Conservation (phyloP, 805 yeast genomes). For the Yamadazyma tumulicola region DNA sequence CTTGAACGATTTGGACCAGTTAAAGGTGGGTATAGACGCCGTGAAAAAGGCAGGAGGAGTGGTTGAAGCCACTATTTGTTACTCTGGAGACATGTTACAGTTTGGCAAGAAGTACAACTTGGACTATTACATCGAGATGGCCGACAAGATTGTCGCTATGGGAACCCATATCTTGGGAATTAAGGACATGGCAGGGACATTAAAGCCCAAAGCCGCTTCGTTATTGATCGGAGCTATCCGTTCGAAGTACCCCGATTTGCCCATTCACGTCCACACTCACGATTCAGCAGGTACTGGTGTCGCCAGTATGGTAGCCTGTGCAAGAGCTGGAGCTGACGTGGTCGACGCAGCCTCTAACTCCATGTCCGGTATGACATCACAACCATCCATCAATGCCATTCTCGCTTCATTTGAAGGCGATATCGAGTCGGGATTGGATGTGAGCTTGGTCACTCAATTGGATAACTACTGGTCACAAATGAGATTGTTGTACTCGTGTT, state of each 20-base stretch:
- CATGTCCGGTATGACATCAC: conserved; percentile 97
- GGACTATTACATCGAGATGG: conserved; percentile 79
- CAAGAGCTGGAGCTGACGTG: conserved; percentile 95
- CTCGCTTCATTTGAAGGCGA: conserved; percentile 90
- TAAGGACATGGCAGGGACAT: conserved; percentile 99
- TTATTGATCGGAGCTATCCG: conserved; percentile 77
- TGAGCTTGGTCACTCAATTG: conserved; percentile 67
- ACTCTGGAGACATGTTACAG: conserved; percentile 97
- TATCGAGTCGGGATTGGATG: conserved; percentile 68
- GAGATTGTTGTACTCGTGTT: conserved; percentile 93
- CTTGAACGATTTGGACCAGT: conserved; percentile 91
- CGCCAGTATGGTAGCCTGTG: conserved; percentile 92
- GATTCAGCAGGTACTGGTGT: conserved; percentile 99
- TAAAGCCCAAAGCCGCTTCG: conserved; percentile 92
- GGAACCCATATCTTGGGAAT: conserved; percentile 98
- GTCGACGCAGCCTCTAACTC: conserved; percentile 97
- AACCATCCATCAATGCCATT: conserved; percentile 92
- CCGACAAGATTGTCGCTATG: conserved; percentile 79
- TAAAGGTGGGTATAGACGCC: conserved; percentile 96
- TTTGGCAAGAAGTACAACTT: conserved; percentile 95
- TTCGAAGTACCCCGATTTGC: conserved; percentile 83
- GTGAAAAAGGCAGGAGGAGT: conserved; percentile 99
- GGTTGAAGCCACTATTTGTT: conserved; percentile 96
- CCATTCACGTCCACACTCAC: conserved; percentile 98
- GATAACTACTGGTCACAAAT: conserved; percentile 99